Evolutionary conservation across 768 basidiomycete species (phyloP), one percentile per base, ranked within the genome.

Genomic region (Lactifluus rugatus): DNA sequence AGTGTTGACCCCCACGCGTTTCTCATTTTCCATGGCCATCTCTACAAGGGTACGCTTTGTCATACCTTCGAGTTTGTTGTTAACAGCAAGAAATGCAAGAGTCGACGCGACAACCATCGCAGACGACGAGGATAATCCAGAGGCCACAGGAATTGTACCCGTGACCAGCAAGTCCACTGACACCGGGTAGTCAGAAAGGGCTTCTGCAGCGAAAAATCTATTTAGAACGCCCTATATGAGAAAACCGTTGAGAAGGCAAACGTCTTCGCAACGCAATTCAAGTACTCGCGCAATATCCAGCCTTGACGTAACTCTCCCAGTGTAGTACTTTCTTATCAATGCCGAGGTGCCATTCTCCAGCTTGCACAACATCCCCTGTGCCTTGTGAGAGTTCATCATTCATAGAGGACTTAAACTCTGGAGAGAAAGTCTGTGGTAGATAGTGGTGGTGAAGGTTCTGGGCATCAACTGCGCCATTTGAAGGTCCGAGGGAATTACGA

Each of bases 21-120:
- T 86, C 72, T 93, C 92, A 61, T 89, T 91, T 66, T 85, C 81
- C 74, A 95, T 83, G 0, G 89, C 79, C 70, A 95, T 82, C 64
- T 81, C 74, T 13, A 93, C 89, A 0, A 95, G 76, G 42, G 83
- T 75, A 19, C 85, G 84, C 66, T 92, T 85, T 42, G 75, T 82
- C 48, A 88, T 58, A 28, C 64, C 59, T 10, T 70, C 67, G 13
- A 78, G 70, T 67, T 89, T 84, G 52, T 81, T 80, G 60, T 93
- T 92, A 44, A 84, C 81, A 6, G 84, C 84, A 26, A 93, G 73
- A 68, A 93, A 89, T 0, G 86, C 81, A 31, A 94, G 74, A 0
- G 90, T 87, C 41, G 87, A 89, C 0, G 89, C 87, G 23, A 94
- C 89, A 34, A 93, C 89, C 82, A 95, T 87, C 0, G 93, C 93